These are phyloP conservation scores for Acephala macrosclerotiorum DNA, from an alignment of 2,329 filamentous ascomycete species.

Conservation along the genomic window DNA sequence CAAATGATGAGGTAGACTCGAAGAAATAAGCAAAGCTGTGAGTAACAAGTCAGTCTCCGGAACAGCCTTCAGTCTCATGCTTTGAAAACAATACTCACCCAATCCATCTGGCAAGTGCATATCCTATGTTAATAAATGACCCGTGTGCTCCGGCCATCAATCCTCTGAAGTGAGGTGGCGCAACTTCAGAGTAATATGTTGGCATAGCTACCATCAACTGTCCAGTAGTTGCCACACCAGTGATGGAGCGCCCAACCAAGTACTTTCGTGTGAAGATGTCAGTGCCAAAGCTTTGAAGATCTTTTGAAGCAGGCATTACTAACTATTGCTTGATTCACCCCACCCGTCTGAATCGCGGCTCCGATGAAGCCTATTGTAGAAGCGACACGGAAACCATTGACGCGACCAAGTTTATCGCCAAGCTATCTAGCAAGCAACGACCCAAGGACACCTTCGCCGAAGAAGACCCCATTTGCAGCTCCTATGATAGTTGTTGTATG, in stretches of 20 bases:
- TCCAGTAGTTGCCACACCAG: slow-evolving; percentile 55
- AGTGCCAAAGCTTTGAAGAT: neutral
- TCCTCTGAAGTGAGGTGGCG: slow-evolving; percentile 25
- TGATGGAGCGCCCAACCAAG: slow-evolving; percentile 53
- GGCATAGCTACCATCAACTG: slow-evolving; percentile 27
- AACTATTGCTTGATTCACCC: slow-evolving; percentile 25
- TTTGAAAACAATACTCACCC: slow-evolving; percentile 14
- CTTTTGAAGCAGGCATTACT: neutral
- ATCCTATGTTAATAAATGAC: slow-evolving; percentile 25
- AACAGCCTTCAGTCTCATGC: neutral
- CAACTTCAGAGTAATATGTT: slow-evolving; percentile 26
- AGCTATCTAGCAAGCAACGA: slow-evolving; percentile 33
- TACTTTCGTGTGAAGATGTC: slow-evolving; percentile 8
- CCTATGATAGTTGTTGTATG: slow-evolving; percentile 28
- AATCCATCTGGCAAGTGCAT: slow-evolving; percentile 26
- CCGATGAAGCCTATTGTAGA: slow-evolving; percentile 53
- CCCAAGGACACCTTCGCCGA: slow-evolving; percentile 41
- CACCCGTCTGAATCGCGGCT: slow-evolving; percentile 49
- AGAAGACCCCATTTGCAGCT: slow-evolving; percentile 44
- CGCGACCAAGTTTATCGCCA: slow-evolving; percentile 36
- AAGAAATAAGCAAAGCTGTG: slow-evolving; percentile 21
- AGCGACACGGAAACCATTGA: slow-evolving; percentile 51
- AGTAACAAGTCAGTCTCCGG: neutral
- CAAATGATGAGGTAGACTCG: slow-evolving; percentile 20
- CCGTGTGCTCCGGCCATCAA: slow-evolving; percentile 27